Conservation (phyloP, 352 stramenopile genomes). For the Pythium folliculosum region DNA sequence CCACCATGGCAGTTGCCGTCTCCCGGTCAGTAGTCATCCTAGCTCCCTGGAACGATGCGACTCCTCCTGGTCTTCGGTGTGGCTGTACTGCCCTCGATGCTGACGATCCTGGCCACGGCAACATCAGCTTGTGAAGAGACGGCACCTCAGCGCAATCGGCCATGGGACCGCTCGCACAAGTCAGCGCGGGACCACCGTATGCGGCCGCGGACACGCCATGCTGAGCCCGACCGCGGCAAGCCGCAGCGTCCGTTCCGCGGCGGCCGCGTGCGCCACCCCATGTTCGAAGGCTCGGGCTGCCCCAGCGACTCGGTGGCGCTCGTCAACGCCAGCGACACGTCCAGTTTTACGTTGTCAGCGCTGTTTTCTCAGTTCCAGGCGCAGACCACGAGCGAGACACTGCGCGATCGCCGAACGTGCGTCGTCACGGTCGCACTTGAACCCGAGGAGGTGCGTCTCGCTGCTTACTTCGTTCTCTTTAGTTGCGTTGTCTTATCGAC, state of each 20-base stretch:
- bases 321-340: conserved; percentile 32
- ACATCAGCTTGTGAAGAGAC: not conserved
- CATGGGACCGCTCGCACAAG: conserved; percentile 1
- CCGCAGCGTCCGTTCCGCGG: conserved; percentile 29
- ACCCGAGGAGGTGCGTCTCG: conserved; percentile 20
- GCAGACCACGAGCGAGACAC: conserved; percentile 16
- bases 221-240: conserved; percentile 3
- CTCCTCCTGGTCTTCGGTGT: not conserved
- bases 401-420: conserved; percentile 27
- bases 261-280: conserved; percentile 28
- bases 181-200: not conserved
- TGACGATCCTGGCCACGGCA: not conserved
- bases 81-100: not conserved
- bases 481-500: too few relatives aligned
- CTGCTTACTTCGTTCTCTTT: not conserved
- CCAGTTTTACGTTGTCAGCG: conserved; percentile 33
- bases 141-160: not conserved
- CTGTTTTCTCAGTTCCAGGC: conserved; percentile 34
- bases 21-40: too few relatives aligned
- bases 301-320: conserved; percentile 27
- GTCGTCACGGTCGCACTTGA: conserved; percentile 33
- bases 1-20: too few relatives aligned
- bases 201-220: not conserved
- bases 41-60: too few relatives aligned
- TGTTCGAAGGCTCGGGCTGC: conserved; percentile 34